Evolutionary conservation across 129 eudicot species (phyloP).

Genomic region (Arctium minus): DNA sequence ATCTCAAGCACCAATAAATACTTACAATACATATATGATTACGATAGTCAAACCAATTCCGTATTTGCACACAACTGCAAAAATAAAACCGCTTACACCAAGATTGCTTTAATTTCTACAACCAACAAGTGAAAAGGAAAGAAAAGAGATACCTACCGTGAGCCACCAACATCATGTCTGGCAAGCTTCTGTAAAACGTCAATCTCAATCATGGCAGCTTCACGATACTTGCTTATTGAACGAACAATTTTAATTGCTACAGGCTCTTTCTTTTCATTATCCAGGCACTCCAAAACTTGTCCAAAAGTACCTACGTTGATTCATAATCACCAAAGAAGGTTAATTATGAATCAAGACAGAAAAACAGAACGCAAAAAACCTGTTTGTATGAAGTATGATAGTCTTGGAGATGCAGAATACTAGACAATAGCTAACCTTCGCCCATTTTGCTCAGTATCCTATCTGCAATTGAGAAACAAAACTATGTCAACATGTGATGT

Average conservation of each 20-base stretch:
- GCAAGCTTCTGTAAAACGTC: conserved; percentile 79
- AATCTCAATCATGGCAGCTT: conserved; percentile 91
- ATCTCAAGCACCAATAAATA: conserved; percentile 47
- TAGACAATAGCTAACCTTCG: conserved; percentile 57
- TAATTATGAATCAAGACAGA: neutral
- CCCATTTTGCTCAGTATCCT: conserved; percentile 91
- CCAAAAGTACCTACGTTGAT: conserved; percentile 73
- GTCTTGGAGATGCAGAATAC: conserved; percentile 7
- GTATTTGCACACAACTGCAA: conserved; percentile 99
- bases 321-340: neutral
- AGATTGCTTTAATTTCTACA: conserved; percentile 29
- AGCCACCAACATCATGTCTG: conserved; percentile 73
- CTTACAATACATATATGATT: conserved; percentile 99
- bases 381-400: neutral
- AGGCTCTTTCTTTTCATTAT: conserved; percentile 75
- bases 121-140: neutral
- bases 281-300: conserved; percentile 88
- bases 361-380: neutral
- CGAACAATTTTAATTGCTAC: conserved; percentile 90
- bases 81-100: conserved; percentile 63
- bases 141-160: conserved; percentile 50
- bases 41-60: conserved; percentile 99
- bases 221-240: conserved; percentile 77
- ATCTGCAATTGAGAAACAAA: conserved; percentile 50
- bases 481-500: neutral